These are phyloP conservation scores for Pythium scleroteichum DNA, from an alignment of 352 stramenopile genomes.

Conservation along the genomic window DNA sequence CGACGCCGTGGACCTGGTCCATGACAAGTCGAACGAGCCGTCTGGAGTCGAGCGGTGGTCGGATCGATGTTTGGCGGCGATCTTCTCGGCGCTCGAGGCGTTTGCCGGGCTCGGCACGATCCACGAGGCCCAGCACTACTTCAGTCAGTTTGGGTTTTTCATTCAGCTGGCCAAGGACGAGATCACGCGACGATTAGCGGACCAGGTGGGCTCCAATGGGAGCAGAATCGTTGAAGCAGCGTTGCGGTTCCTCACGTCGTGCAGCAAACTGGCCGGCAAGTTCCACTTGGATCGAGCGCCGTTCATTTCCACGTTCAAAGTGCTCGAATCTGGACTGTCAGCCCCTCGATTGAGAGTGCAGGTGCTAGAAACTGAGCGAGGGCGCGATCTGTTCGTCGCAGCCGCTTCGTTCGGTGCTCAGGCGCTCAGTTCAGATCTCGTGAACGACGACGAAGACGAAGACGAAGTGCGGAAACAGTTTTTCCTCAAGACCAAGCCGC, in stretches of 20 bases:
- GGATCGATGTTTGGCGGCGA: conserved; percentile 19
- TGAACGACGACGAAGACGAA: conserved; percentile 57
- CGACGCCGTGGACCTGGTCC: conserved; percentile 25
- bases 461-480: conserved; percentile 36
- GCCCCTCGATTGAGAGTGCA: neutral
- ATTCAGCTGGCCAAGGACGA: conserved; percentile 38
- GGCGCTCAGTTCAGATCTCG: conserved; percentile 32
- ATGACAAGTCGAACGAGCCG: conserved; percentile 5
- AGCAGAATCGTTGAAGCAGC: conserved; percentile 31
- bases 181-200: conserved; percentile 9
- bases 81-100: conserved; percentile 27
- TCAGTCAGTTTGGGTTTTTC: conserved; percentile 56
- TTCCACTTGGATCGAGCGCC: conserved; percentile 47
- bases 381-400: conserved; percentile 35
- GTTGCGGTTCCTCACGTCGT: conserved; percentile 52
- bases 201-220: neutral
- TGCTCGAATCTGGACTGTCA: conserved; percentile 30
- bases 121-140: conserved; percentile 36
- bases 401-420: conserved; percentile 36
- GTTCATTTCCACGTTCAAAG: conserved; percentile 34
- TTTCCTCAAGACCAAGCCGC: conserved; percentile 22
- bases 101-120: conserved; percentile 26
- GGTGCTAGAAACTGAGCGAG: neutral
- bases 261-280: conserved; percentile 42
- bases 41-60: conserved; percentile 12